These are phyloP conservation scores for Saccharomycodes ludwigii DNA, from an alignment of 805 yeast genomes.

Conservation along the genomic window DNA sequence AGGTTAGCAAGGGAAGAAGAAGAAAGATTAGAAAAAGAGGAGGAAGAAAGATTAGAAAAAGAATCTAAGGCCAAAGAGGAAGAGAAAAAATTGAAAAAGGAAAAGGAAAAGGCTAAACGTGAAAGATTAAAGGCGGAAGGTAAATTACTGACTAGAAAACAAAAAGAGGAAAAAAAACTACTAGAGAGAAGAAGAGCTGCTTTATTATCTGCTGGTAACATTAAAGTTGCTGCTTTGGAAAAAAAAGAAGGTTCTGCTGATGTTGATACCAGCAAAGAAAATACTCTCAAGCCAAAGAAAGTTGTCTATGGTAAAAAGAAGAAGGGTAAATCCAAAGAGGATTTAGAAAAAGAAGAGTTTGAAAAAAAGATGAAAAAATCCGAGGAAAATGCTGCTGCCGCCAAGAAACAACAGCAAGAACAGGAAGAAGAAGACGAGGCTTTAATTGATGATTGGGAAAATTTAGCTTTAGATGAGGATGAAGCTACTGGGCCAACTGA, in stretches of 20 bases:
- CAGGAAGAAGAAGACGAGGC: slow-evolving; percentile 37
- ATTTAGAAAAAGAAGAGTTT: slow-evolving; percentile 11
- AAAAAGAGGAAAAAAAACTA: slow-evolving; percentile 79
- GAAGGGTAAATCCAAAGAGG: slow-evolving; percentile 28
- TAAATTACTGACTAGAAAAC: slow-evolving; percentile 84
- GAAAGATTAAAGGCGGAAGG: slow-evolving; percentile 96
- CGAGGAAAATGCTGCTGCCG: slow-evolving; percentile 16
- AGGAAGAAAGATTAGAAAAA: slow-evolving; percentile 34
- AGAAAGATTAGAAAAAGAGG: slow-evolving; percentile 35
- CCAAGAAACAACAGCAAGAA: slow-evolving; percentile 13
- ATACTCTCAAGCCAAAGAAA: slow-evolving; percentile 42
- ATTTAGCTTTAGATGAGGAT: slow-evolving; percentile 48
- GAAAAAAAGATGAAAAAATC: slow-evolving; percentile 16
- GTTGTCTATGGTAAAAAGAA: slow-evolving; percentile 65
- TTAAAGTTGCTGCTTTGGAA: slow-evolving; percentile 63
- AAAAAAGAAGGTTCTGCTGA: slow-evolving; percentile 15
- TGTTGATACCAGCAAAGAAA: slow-evolving; percentile 6
- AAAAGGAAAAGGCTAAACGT: slow-evolving; percentile 72
- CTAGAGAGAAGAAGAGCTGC: slow-evolving; percentile 85
- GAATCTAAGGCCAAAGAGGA: slow-evolving; percentile 40
- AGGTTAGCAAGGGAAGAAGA: slow-evolving; percentile 66
- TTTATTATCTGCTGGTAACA: slow-evolving; percentile 59
- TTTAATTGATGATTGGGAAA: slow-evolving; percentile 80
- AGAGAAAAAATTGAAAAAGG: slow-evolving; percentile 49
- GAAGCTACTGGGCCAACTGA: slow-evolving; percentile 30